phyloP scores from a whole-genome alignment of 2,329 filamentous ascomycete species.

The Neonectria hederae region DNA sequence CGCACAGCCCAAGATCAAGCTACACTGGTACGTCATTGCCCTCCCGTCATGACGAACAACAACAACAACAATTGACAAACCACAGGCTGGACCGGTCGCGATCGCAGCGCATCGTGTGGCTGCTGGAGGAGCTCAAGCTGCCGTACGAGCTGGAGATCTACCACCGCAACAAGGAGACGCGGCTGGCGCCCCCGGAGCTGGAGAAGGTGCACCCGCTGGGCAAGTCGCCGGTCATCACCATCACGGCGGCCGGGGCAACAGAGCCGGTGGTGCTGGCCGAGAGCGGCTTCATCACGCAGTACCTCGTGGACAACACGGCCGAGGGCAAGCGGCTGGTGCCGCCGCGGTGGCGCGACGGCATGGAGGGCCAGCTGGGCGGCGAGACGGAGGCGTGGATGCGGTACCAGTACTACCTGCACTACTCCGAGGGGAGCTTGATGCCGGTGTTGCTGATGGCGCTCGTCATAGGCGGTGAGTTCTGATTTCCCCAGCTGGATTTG shows the following conservation, averaged over 20 bases:
- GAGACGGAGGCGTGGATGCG: conserved; percentile 70
- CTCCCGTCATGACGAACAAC: too few species aligned
- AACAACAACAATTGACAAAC: background rate
- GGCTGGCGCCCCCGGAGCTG: conserved; percentile 79
- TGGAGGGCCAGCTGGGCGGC: conserved; percentile 65
- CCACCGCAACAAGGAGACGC: conserved; percentile 70
- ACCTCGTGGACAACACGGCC: conserved; percentile 74
- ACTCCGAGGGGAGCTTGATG: conserved; percentile 86
- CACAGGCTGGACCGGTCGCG: conserved; percentile 87
- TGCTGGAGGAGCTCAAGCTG: conserved; percentile 83
- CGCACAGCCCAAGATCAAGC: conserved; percentile 63
- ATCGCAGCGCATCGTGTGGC: conserved; percentile 84
- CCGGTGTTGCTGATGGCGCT: conserved; percentile 71
- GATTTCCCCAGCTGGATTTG: background rate
- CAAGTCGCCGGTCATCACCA: conserved; percentile 81
- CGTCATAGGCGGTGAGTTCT: conserved; percentile 60
- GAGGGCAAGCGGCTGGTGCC: conserved; percentile 60
- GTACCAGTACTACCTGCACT: conserved; percentile 80
- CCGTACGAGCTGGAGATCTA: conserved; percentile 83
- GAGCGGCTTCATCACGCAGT: conserved; percentile 83
- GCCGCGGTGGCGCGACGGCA: conserved; percentile 64
- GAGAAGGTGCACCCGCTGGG: conserved; percentile 84
- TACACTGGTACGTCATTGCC: conserved; percentile 67
- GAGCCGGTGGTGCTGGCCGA: conserved; percentile 76
- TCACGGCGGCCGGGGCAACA: conserved; percentile 57